These are phyloP conservation scores for Rachicladosporium sp. DNA, from an alignment of 2,329 filamentous ascomycete species.

Conservation along the genomic window DNA sequence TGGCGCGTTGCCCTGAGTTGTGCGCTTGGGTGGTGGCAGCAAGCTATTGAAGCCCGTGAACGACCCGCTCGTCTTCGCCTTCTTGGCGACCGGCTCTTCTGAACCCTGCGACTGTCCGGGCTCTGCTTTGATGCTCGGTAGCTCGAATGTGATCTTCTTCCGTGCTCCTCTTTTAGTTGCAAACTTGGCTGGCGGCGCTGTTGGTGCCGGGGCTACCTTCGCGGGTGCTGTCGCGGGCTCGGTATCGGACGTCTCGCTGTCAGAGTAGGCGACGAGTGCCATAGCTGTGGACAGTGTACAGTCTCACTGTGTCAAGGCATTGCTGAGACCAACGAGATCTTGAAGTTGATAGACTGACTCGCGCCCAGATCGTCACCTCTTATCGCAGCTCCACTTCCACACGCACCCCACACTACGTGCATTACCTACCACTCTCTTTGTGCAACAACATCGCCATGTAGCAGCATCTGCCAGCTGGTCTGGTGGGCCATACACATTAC, in stretches of 20 bases:
- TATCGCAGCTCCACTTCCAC: too few species aligned
- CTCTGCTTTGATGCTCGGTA: constrained; percentile 45
- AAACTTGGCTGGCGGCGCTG: constrained; percentile 26
- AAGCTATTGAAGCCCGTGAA: constrained; percentile 80
- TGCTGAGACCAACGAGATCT: not conserved
- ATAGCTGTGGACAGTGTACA: constrained; percentile 32
- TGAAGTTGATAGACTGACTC: too few species aligned
- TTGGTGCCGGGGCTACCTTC: constrained; percentile 16
- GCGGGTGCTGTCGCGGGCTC: constrained; percentile 16
- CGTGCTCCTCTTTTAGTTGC: constrained; percentile 51
- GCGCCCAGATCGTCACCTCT: too few species aligned
- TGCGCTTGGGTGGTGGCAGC: constrained; percentile 68
- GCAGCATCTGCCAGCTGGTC: constrained; percentile 1
- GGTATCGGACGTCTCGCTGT: constrained; percentile 58
- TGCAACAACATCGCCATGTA: too few species aligned
- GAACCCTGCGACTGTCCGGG: constrained; percentile 25
- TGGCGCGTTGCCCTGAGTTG: constrained; percentile 21
- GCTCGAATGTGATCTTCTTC: constrained; percentile 74
- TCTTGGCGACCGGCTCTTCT: constrained; percentile 56
- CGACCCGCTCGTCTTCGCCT: constrained; percentile 49
- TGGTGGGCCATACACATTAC: not conserved
- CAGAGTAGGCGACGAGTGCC: constrained; percentile 73
- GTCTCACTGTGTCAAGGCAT: not conserved
- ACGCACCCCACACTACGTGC: too few species aligned
- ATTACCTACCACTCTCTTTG: too few species aligned